These are phyloP conservation scores for Didymella exigua DNA, from an alignment of 2,329 filamentous ascomycete species.

Conservation along the genomic window DNA sequence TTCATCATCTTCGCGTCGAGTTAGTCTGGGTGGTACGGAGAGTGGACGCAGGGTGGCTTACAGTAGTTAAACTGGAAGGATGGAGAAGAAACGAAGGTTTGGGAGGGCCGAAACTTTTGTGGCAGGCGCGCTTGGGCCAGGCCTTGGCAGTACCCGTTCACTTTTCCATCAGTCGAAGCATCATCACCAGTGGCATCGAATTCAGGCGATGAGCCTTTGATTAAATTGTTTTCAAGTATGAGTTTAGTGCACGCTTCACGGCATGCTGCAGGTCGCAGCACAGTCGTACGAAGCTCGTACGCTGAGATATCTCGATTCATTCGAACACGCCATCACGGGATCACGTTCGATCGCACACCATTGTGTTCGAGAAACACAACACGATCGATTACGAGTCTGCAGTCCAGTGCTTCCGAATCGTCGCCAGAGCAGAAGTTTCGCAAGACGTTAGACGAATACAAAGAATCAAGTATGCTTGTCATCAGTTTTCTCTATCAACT, in stretches of 20 bases:
- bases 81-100: constrained; percentile 62
- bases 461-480: constrained; percentile 35
- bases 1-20: constrained; percentile 85
- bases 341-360: constrained; percentile 19
- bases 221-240: constrained; percentile 20
- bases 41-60: constrained; percentile 59
- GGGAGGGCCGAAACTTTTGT: constrained; percentile 44
- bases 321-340: constrained; percentile 39
- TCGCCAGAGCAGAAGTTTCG: constrained; percentile 26
- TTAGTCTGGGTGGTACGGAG: constrained; percentile 28
- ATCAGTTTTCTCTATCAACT: background rate
- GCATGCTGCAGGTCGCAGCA: constrained; percentile 18
- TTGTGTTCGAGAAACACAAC: constrained; percentile 15
- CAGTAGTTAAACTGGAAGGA: constrained; percentile 99
- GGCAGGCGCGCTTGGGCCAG: constrained; percentile 29
- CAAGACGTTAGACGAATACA: constrained; percentile 39
- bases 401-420: background rate
- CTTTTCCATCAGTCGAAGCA: constrained; percentile 15
- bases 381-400: constrained; percentile 23
- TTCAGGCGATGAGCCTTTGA: background rate
- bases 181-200: constrained; percentile 1
- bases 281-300: constrained; percentile 37
- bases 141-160: constrained; percentile 9
- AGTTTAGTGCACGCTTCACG: constrained; percentile 28
- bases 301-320: constrained; percentile 43